Percentiles rank a stretch among this genome's conserved stretches.
phyloP scores from a whole-genome alignment of 352 stramenopile species.

The Pythium biforme region DNA sequence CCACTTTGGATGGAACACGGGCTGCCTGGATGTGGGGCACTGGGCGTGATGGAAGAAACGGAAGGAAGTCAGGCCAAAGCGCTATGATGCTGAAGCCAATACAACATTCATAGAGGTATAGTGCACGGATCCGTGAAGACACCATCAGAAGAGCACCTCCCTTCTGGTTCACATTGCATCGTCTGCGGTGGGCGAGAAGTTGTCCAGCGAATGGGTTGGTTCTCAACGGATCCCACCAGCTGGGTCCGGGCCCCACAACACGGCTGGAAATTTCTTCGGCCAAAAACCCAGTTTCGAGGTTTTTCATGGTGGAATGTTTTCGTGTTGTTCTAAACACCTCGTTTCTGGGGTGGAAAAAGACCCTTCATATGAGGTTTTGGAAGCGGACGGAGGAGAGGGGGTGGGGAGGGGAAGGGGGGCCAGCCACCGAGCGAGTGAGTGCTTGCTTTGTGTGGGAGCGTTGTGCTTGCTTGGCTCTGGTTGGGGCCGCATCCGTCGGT shows the following conservation, averaged over 20 bases:
- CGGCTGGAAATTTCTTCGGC: conserved; percentile 23
- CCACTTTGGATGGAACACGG: background rate
- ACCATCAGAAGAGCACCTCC: background rate
- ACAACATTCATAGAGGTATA: background rate
- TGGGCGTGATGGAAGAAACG: background rate
- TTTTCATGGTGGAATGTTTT: conserved; percentile 9
- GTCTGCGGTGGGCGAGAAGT: conserved; percentile 1
- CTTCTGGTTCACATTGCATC: conserved; percentile 9
- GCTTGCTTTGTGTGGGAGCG: background rate
- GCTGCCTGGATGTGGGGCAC: background rate
- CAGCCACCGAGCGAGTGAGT: conserved; percentile 8
- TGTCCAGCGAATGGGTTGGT: background rate
- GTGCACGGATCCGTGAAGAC: background rate
- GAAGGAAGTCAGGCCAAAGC: background rate
- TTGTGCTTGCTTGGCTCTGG: conserved; percentile 14
- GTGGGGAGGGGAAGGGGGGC: conserved; percentile 5
- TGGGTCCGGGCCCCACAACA: conserved; percentile 16
- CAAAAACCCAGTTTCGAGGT: conserved; percentile 22
- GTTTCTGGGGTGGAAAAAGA: conserved; percentile 24
- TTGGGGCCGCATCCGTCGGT: conserved; percentile 6
- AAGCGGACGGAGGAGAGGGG: conserved; percentile 17
- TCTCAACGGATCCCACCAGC: conserved; percentile 22
- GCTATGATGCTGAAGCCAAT: background rate
- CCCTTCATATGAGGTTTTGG: conserved; percentile 16
- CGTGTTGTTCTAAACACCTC: conserved; percentile 9